Base-by-base conservation (phyloP, 1,284 basidiomycete genomes). In the Cerioporus squamosus region DNA sequence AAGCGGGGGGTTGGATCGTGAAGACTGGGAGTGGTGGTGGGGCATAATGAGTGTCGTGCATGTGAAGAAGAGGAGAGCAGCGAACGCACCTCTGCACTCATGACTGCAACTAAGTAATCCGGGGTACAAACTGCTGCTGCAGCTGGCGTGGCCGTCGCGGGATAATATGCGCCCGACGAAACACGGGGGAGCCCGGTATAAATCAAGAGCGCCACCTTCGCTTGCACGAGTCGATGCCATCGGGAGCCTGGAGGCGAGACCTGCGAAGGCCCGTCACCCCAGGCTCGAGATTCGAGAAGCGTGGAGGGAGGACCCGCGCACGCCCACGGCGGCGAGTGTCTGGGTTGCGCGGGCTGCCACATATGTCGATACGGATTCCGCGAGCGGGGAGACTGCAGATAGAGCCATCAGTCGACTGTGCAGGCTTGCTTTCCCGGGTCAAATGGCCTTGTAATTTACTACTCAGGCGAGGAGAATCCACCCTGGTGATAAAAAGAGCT, bases 1-100 rank as follows among this genome's bases (percentile, higher is more conserved):
- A 42, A 70, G 70, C 53, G 49, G 65, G 53, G 40, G 57, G 53
- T 58, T 55, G 14, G 60, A 55, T 45, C 44, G 51, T 36, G 53
- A 58, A n/a, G 56, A 58, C 60, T 61, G 48, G 14, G 47, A 24
- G 23, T 20, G 12, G 31, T 39, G 42, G 31, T 43, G n/a, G 29
- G 36, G 33, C 49, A 42, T 51, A 5, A 51, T 24, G 20, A 24
- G 14, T 20, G 23, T 8, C 15, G 36, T 23, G 8, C 1, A 14
- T 15, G 24, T 9, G 33, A 49, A 23, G 47, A 12, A 6, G 40
- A 2, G 18, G 20, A 10, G 9, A 18, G 12, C 20, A 15, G 15
- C 39, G 10, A n/a, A 43, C 53, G 26, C 33, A 55, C 54, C 48
- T 50, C 47, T 39, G 47, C 54, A 44, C 42, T 55, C 40, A 55